Evolutionary conservation across 2,329 filamentous ascomycete species (phyloP), one percentile per base, ranked within the genome.

Genomic region (Fusarium sp.): DNA sequence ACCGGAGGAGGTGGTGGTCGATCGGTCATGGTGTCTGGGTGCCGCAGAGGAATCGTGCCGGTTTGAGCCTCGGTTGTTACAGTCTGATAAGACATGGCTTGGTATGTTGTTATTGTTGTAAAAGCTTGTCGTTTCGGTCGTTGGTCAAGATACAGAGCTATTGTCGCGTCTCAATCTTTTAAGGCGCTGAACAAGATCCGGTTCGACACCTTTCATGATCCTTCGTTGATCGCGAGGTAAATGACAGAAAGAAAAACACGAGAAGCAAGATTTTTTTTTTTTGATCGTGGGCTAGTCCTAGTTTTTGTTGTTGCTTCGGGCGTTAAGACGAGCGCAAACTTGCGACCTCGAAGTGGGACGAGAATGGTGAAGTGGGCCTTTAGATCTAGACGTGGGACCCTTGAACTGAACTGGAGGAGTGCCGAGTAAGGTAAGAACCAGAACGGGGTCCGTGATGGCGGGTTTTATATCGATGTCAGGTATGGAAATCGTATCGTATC

Each of bases 1-100:
- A 80, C 76, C 40, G 82, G 82, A n/a, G 81, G 78, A 23, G 82
- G 80, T 12, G 83, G 83, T 9, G 59, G 67, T 52, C 44, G 63
- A 53, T 67, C 60, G 33, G 56, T 23, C 75, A 20, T 78, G 76
- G 65, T 70, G 56, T 60, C 57, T 42, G 65, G 54, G 52, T 64
- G 61, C 58, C 65, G 69, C 60, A 73, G 57, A 46, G 66, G 67
- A 28, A 71, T 68, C 41, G 56, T 72, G 30, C 47, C 61, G 38
- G 60, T 30, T 57, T 66, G 72, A 52, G 65, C 69, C 52, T 71
- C 70, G 52, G 66, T 74, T 49, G 62, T 63, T 47, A 70, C 55
- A 41, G 67, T 62, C 37, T 71, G 67, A 55, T 74, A 57, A 64
- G 74, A 70, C 74, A 76, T 73, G 68, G 55, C 62, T 69, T 44